A percentile compares a stretch with the other conserved stretches of the same genome.
These are phyloP conservation scores for Podaxis pistillaris DNA, from an alignment of 768 basidiomycete genomes.

Conservation along the genomic window DNA sequence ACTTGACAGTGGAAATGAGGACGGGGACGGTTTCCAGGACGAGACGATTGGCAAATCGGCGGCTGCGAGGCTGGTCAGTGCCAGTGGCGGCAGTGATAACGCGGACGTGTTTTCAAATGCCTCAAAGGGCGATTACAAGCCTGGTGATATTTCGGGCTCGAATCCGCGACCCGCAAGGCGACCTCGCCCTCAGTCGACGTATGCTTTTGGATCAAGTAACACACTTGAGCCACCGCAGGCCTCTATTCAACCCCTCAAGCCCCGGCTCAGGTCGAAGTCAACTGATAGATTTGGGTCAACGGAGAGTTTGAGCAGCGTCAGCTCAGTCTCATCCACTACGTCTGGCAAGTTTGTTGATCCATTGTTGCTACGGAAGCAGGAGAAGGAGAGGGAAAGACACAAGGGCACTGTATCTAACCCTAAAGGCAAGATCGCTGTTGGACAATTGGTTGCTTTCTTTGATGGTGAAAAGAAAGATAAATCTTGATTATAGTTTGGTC, in stretches of 20 bases:
- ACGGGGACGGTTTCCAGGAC: slow-evolving; percentile 43
- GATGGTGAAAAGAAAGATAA: slow-evolving; percentile 48
- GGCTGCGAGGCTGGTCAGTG: slow-evolving; percentile 27
- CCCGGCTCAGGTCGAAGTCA: slow-evolving; percentile 8
- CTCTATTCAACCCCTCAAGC: slow-evolving; percentile 9
- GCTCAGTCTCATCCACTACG: background rate
- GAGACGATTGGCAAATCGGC: slow-evolving; percentile 65
- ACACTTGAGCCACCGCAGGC: background rate
- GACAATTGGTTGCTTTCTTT: slow-evolving; percentile 83
- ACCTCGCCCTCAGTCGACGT: slow-evolving; percentile 11
- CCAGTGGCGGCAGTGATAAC: background rate
- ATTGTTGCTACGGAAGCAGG: slow-evolving; percentile 64
- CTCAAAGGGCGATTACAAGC: slow-evolving; percentile 14
- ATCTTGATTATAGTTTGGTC: background rate
- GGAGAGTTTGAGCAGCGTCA: slow-evolving; percentile 18
- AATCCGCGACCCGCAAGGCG: slow-evolving; percentile 1
- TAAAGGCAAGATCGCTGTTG: slow-evolving; percentile 66
- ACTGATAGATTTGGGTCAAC: slow-evolving; percentile 13
- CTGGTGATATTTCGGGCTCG: slow-evolving; percentile 16
- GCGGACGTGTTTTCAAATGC: slow-evolving; percentile 20
- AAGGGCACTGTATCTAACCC: slow-evolving; percentile 37
- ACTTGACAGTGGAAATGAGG: slow-evolving; percentile 29
- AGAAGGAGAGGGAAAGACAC: slow-evolving; percentile 39
- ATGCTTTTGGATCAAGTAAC: slow-evolving; percentile 4
- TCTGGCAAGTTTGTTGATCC: slow-evolving; percentile 73